Conservation (phyloP, 768 basidiomycete species). For the Pisolithus albus region DNA sequence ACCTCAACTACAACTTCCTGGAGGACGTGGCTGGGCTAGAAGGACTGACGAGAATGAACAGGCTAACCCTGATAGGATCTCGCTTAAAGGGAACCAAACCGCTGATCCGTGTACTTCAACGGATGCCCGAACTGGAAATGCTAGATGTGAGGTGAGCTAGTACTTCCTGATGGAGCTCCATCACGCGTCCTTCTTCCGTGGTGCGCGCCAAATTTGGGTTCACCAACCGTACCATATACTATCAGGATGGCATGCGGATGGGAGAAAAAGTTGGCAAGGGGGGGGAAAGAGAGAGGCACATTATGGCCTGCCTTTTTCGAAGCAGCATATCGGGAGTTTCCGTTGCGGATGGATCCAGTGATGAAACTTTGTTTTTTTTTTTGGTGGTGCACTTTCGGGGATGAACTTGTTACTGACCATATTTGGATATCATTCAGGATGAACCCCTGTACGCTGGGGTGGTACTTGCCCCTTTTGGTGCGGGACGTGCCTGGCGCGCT, state of each 20-base stretch:
- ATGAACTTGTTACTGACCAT: neutral
- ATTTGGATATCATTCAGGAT: constrained; percentile 41
- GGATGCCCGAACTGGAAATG: constrained; percentile 79
- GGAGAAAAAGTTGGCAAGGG: neutral
- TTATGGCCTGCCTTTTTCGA: neutral
- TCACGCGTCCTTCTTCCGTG: neutral
- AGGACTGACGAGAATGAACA: constrained; percentile 69
- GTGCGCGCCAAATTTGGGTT: neutral
- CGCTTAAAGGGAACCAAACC: constrained; percentile 69
- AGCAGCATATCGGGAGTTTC: constrained; percentile 6
- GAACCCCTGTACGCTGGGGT: constrained; percentile 95
- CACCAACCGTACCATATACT: neutral
- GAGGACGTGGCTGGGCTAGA: constrained; percentile 62
- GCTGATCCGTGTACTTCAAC: constrained; percentile 62
- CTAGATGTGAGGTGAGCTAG: constrained; percentile 82
- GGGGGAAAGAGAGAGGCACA: neutral
- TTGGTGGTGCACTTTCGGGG: neutral
- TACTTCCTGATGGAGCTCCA: neutral
- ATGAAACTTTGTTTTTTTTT: neutral
- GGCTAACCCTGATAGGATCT: constrained; percentile 82
- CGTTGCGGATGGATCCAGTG: neutral
- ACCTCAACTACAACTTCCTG: constrained; percentile 96
- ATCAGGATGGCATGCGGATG: neutral
- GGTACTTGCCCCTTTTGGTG: constrained; percentile 87
- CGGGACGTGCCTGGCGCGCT: constrained; percentile 59